Percentiles rank a stretch among this genome's conserved stretches.
Evolutionary conservation across 108 stramenopile genomes (phyloP).

Genomic region (Fistulifera solaris): DNA sequence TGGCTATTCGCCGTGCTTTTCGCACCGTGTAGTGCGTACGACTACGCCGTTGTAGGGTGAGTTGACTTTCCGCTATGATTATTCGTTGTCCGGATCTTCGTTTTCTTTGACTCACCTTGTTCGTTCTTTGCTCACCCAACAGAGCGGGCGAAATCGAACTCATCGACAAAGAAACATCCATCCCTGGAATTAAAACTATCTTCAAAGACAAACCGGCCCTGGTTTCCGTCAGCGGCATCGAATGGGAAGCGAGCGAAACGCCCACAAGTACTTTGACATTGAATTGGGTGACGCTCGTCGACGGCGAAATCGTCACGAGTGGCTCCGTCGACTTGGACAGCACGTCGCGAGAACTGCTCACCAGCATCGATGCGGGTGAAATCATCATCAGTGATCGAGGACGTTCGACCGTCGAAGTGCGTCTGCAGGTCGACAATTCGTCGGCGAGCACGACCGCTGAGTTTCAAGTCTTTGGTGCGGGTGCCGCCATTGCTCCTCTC

Average conservation of each 20-base stretch:
- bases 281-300: slow-evolving; percentile 15
- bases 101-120: too few relatives aligned
- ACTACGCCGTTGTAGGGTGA: too few relatives aligned
- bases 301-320: slow-evolving; percentile 10
- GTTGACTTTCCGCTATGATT: too few relatives aligned
- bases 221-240: slow-evolving; percentile 15
- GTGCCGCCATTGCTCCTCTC: slow-evolving; percentile 45
- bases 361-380: slow-evolving; percentile 14
- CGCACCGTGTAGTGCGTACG: too few relatives aligned
- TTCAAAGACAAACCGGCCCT: slow-evolving; percentile 10
- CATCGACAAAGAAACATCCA: slow-evolving; percentile 17
- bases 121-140: too few relatives aligned
- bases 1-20: too few relatives aligned
- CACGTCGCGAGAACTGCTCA: slow-evolving; percentile 11
- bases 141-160: slow-evolving; percentile 4
- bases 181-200: slow-evolving; percentile 14
- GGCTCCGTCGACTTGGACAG: slow-evolving; percentile 12
- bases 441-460: slow-evolving; percentile 2
- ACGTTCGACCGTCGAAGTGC: slow-evolving; percentile 11
- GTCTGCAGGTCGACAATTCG: slow-evolving; percentile 7
- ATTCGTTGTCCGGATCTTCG: too few relatives aligned
- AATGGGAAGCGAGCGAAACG: slow-evolving; percentile 10
- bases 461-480: slow-evolving; percentile 33
- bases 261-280: not conserved
- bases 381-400: slow-evolving; percentile 8